phyloP scores from a whole-genome alignment of 768 basidiomycete species.

The Mycena pura region DNA sequence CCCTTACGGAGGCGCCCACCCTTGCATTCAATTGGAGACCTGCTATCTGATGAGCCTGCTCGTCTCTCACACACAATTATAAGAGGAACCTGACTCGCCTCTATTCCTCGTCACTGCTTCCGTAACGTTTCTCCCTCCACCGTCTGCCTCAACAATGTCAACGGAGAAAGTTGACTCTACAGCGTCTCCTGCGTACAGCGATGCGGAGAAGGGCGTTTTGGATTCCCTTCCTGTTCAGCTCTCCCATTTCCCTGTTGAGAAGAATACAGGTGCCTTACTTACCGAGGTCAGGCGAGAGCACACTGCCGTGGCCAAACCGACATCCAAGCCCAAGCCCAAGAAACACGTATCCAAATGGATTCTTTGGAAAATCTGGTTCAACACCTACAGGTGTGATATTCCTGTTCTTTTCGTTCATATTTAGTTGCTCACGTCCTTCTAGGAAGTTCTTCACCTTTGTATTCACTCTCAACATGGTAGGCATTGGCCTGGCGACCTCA shows the following conservation, averaged over 20 bases:
- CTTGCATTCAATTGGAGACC: conserved; percentile 16
- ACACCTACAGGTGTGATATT: conserved; percentile 63
- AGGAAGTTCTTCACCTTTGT: conserved; percentile 76
- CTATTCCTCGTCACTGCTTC: conserved; percentile 23
- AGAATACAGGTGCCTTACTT: conserved; percentile 43
- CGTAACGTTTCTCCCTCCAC: conserved; percentile 16
- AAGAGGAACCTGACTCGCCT: conserved; percentile 29
- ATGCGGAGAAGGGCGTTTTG: conserved; percentile 65
- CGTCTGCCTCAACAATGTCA: conserved; percentile 47
- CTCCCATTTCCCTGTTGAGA: conserved; percentile 35
- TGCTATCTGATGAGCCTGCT: conserved; percentile 16
- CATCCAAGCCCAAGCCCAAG: conserved; percentile 52
- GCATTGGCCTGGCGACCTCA: conserved; percentile 63
- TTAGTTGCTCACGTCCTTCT: conserved; percentile 3
- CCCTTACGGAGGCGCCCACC: conserved; percentile 10
- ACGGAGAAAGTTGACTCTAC: conserved; percentile 37
- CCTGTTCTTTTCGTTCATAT: neutral
- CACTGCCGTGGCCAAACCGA: conserved; percentile 45
- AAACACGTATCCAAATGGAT: conserved; percentile 67
- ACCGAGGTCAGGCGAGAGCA: conserved; percentile 40
- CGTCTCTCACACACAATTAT: conserved; percentile 32
- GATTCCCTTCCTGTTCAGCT: conserved; percentile 48
- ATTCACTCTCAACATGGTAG: conserved; percentile 67
- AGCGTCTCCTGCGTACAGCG: conserved; percentile 50
- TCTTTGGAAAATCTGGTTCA: conserved; percentile 70